These are phyloP conservation scores for Xylaria sp. DNA, from an alignment of 2,329 filamentous ascomycete species.

Conservation along the genomic window DNA sequence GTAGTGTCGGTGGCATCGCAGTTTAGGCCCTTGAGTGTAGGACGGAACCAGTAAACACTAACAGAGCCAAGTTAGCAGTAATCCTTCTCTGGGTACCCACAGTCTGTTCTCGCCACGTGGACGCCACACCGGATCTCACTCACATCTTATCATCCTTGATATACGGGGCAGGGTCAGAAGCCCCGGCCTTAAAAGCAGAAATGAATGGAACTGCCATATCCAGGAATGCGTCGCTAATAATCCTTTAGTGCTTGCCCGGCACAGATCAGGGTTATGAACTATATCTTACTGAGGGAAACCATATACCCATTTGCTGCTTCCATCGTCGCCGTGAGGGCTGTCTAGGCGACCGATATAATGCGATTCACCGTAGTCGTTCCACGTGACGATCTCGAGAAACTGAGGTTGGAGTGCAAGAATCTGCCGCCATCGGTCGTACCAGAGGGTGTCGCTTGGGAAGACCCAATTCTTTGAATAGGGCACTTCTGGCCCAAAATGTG, in stretches of 20 bases:
- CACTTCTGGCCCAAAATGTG: constrained; percentile 56
- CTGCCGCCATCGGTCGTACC: constrained; percentile 68
- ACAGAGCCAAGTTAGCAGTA: background rate
- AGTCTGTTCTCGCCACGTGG: background rate
- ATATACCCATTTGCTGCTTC: constrained; percentile 52
- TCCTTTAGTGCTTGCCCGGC: background rate
- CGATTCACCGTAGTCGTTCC: constrained; percentile 66
- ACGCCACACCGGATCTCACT: background rate
- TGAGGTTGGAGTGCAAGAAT: constrained; percentile 59
- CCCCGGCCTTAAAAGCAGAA: constrained; percentile 62
- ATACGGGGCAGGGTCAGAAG: constrained; percentile 53
- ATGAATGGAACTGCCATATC: constrained; percentile 66
- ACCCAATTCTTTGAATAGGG: constrained; percentile 70
- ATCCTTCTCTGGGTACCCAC: background rate
- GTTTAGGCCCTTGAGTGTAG: constrained; percentile 57
- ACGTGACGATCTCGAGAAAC: constrained; percentile 54
- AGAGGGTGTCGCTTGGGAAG: constrained; percentile 70
- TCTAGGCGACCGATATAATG: constrained; percentile 45
- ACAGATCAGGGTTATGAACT: background rate
- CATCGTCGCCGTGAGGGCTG: constrained; percentile 49
- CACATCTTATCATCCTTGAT: constrained; percentile 61
- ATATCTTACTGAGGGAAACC: constrained; percentile 48
- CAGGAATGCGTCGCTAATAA: constrained; percentile 57
- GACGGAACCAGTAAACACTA: constrained; percentile 64
- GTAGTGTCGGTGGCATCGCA: constrained; percentile 66